These are phyloP conservation scores for Ceraceosorus guamensis DNA, from an alignment of 1,284 basidiomycete genomes.

Conservation along the genomic window DNA sequence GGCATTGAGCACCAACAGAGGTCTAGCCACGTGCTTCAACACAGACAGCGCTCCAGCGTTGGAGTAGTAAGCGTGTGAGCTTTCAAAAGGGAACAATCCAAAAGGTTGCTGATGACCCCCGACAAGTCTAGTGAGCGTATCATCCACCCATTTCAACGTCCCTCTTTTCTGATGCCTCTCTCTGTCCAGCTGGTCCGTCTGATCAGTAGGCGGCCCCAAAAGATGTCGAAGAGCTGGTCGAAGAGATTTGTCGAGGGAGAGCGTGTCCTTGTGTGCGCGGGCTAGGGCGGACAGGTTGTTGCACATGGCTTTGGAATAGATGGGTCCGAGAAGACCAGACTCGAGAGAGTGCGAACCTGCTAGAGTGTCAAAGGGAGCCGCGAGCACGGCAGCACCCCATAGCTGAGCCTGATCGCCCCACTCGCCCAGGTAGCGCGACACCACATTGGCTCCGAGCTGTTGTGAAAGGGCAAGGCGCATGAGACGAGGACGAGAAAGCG, in stretches of 20 bases:
- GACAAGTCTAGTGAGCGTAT: conserved; percentile 62
- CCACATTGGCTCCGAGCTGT: conserved; percentile 81
- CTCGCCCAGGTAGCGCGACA: conserved; percentile 85
- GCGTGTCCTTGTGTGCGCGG: conserved; percentile 25
- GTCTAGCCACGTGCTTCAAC: conserved; percentile 36
- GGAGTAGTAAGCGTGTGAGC: conserved; percentile 71
- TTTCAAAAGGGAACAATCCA: conserved; percentile 49
- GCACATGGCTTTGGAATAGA: conserved; percentile 79
- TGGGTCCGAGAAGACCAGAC: conserved; percentile 55
- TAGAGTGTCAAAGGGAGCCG: conserved; percentile 69
- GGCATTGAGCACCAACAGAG: conserved; percentile 71
- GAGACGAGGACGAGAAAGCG: no score
- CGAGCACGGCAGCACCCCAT: conserved; percentile 62
- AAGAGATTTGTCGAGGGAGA: conserved; percentile 31
- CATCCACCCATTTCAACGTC: conserved; percentile 52
- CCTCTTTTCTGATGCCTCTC: conserved; percentile 8
- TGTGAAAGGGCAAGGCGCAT: no score
- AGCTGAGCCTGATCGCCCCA: conserved; percentile 72
- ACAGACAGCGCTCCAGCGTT: conserved; percentile 30
- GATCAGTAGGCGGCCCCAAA: conserved; percentile 15
- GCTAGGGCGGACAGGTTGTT: conserved; percentile 58
- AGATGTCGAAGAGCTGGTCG: conserved; percentile 25
- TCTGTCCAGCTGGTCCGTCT: not conserved
- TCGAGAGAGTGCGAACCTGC: conserved; percentile 56
- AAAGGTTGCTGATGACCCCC: conserved; percentile 59